Base-by-base conservation (phyloP, 2,329 filamentous ascomycete genomes). In the Drechslerella dactyloides region DNA sequence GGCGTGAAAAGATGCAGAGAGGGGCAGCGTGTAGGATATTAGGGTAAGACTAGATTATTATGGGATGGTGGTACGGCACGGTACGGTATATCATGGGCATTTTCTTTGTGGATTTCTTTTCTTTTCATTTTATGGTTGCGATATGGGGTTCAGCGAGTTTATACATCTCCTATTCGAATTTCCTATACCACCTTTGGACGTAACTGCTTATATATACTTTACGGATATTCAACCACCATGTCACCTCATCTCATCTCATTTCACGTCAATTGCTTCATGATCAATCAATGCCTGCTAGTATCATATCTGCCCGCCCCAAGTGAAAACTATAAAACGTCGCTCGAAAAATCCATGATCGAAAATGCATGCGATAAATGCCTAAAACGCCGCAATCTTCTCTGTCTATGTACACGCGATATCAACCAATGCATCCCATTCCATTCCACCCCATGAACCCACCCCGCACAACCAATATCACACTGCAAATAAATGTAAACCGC, bases 1-100 rank as follows among this genome's bases (percentile, higher is more conserved):
- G 11, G 78, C 78, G 52, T 76, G 55, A 61, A 66, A 8, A 6
- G 10, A 15, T 21, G 30, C n/a, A 23, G 19, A 37, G 11, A 15
- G 10, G 15, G 19, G n/a, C 35, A n/a, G 5, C 4, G 4, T 42
- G 21, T 44, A 42, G 33, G 5, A 52, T 13, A n/a, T n/a, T n/a
- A 55, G 21, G 21, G 30, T 24, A 53, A 27, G 27, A n/a, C 23
- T 11, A 24, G 33, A 6, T 37, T 46, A 52, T 37, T 63, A 58
- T 69, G 62, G 65, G 58, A 69, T 69, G 62, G 40, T 23, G 27
- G 44, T 17, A 37, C 40, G 44, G 19, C 8, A 33, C 8, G 27
- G 27, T 35, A 19, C 35, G 2, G n/a, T 54, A 30, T 40, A 42
- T 37, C 42, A 23, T 58, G 24, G 37, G 51, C 53, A 55, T 55